Base-by-base conservation (phyloP, 768 basidiomycete genomes). In the Heimioporus sp. region DNA sequence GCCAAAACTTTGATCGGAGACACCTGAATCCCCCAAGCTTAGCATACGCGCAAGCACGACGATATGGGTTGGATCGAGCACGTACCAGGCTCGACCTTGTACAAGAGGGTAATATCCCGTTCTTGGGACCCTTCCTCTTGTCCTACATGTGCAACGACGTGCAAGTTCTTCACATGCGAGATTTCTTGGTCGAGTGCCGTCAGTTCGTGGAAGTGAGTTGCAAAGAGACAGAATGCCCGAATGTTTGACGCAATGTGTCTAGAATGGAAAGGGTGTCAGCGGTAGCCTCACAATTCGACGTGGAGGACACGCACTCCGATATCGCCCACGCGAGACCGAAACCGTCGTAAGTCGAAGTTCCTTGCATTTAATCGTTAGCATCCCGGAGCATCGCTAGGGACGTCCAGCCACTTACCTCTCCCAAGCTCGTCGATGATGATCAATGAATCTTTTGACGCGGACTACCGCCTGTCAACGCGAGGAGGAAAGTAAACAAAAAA, bases 291-390 rank as follows among this genome's bases (percentile, higher is more conserved):
- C 30, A 15, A 21, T 12, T 35, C 6, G 6, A 4, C 24, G 7
- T 28, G 24, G 13, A 17, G 17, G 37, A 24, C 21, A 68, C 81
- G 53, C 67, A 95, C 95, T 99, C 97, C 46, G 93, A 96, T 60
- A 98, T 98, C 1, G 96, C 93, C 96, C 96, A 99, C 0, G 97
- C 97, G 7, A 99, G 79, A 7, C 95, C 96, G 61, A 98, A 98
- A 6, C 96, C 96, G 66, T 99, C 96, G 58, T 96, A 96, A 0
- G 96, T 98, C 0, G 95, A 97, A 1, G 95, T 97, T 7, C 95
- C 88, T 89, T 52, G 34, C 58, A 35, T 55, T 38, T 30, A 0
- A 32, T 43, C 6, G 31, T 67, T n/a, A 58, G 52, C 38, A 3
- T n/a, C 7, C n/a, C 10, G 5, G 39, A 36, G 2, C 28, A 4